Evolutionary conservation across 805 yeast species (phyloP).

Genomic region (Wickerhamomyces canadensis): DNA sequence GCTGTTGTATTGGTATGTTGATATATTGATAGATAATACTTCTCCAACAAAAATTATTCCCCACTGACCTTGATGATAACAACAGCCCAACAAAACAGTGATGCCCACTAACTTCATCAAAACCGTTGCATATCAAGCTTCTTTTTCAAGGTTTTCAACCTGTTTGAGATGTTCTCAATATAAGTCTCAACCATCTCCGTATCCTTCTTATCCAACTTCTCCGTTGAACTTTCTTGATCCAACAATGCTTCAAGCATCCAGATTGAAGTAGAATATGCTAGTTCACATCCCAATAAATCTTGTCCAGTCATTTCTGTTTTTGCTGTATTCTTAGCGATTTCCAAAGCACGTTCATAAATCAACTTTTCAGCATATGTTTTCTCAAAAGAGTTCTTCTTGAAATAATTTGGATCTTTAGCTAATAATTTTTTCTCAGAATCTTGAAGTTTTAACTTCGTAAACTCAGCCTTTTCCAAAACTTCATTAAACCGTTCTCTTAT

Average conservation of each 20-base stretch:
- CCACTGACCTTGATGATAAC: too few species aligned
- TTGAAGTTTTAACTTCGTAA: slow-evolving; percentile 50
- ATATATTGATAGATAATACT: too few species aligned
- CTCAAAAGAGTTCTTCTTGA: slow-evolving; percentile 7
- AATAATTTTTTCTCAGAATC: slow-evolving; percentile 38
- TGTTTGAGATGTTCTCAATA: slow-evolving; percentile 73
- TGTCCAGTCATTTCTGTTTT: slow-evolving; percentile 70
- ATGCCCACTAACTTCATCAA: not conserved
- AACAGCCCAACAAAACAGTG: too few species aligned
- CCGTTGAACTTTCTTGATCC: slow-evolving; percentile 36
- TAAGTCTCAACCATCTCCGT: slow-evolving; percentile 71
- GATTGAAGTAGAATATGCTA: slow-evolving; percentile 83
- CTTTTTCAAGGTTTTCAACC: slow-evolving; percentile 65
- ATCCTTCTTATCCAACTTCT: slow-evolving; percentile 66
- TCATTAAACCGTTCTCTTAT: slow-evolving; percentile 85
- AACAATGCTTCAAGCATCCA: slow-evolving; percentile 93
- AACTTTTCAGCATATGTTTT: slow-evolving; percentile 71
- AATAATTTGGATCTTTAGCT: slow-evolving; percentile 8
- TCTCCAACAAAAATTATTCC: too few species aligned
- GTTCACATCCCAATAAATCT: slow-evolving; percentile 72
- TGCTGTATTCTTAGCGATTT: slow-evolving; percentile 88
- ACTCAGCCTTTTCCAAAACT: slow-evolving; percentile 83
- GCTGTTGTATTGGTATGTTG: too few species aligned
- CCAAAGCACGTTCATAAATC: slow-evolving; percentile 89
- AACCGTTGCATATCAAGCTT: slow-evolving; percentile 34